Percentiles rank a stretch among this genome's conserved stretches.
phyloP scores from a whole-genome alignment of 2,329 filamentous ascomycete genomes.

The Colletotrichum musicola region DNA sequence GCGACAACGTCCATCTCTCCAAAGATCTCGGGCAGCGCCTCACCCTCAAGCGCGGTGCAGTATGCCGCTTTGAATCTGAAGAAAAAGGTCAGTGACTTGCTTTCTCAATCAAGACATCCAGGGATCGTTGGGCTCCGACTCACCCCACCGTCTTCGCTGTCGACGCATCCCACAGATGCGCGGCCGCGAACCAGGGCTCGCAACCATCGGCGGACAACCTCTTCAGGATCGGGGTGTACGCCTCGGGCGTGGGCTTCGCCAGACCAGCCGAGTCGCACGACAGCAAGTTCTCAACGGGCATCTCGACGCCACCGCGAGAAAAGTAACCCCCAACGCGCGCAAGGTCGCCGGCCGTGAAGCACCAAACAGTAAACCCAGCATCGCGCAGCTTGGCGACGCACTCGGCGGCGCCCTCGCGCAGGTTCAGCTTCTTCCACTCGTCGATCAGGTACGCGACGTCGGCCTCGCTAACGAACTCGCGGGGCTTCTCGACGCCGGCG shows the following conservation, averaged over 20 bases:
- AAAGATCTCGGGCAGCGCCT: conserved; percentile 50
- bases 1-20: conserved; percentile 64
- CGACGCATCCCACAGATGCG: conserved; percentile 71
- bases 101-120: neutral
- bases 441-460: conserved; percentile 56
- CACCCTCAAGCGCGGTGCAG: conserved; percentile 50
- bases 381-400: conserved; percentile 57
- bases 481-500: conserved; percentile 57
- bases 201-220: conserved; percentile 49
- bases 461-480: conserved; percentile 55
- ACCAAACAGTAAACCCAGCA: conserved; percentile 66
- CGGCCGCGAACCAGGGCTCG: conserved; percentile 69
- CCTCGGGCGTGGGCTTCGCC: conserved; percentile 62
- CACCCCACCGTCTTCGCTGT: conserved; percentile 62
- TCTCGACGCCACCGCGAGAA: conserved; percentile 57
- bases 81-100: neutral
- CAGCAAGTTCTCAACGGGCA: conserved; percentile 64
- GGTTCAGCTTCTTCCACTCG: conserved; percentile 51
- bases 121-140: conserved; percentile 3
- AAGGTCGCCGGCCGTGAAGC: conserved; percentile 64
- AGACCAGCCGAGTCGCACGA: conserved; percentile 62
- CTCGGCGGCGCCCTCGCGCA: conserved; percentile 56
- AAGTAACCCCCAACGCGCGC: conserved; percentile 66
- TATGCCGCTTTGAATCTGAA: conserved; percentile 64
- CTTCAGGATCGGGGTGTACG: conserved; percentile 59